These are phyloP conservation scores for Brassica nigra DNA, from an alignment of 345 rosid species.

Conservation along the genomic window DNA sequence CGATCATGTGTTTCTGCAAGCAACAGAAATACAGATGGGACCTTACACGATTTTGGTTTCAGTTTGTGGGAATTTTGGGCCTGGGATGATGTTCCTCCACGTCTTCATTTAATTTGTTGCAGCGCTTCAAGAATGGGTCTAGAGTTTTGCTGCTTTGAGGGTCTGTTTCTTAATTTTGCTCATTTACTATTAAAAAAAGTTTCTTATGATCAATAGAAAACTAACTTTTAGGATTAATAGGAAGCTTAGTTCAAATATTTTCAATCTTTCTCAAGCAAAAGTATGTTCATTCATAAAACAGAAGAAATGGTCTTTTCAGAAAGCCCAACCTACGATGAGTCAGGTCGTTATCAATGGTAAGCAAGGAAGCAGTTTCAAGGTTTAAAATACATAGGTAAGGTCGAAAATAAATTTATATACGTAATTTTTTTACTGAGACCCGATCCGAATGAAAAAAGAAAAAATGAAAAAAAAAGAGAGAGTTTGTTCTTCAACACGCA, in stretches of 20 bases:
- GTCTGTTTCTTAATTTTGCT: not conserved
- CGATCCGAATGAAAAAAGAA: not conserved
- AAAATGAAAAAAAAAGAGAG: not conserved
- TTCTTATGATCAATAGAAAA: too few relatives aligned
- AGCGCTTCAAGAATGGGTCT: not conserved
- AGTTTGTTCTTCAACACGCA: not conserved
- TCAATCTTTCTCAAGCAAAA: too few relatives aligned
- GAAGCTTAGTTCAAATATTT: too few relatives aligned
- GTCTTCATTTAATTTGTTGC: slow-evolving; percentile 1
- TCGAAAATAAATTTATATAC: not conserved
- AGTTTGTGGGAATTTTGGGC: not conserved
- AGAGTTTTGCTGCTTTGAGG: not conserved
- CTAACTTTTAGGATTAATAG: too few relatives aligned
- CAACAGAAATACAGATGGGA: not conserved
- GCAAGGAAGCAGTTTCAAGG: not conserved
- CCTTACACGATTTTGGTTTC: slow-evolving; percentile 18
- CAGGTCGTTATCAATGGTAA: not conserved
- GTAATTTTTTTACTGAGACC: not conserved
- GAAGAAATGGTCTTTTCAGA: too few relatives aligned
- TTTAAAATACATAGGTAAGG: not conserved
- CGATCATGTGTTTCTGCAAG: not conserved
- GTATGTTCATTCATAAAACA: too few relatives aligned
- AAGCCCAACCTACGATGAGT: not conserved
- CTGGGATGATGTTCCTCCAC: too few relatives aligned
- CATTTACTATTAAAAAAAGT: too few relatives aligned